Base-by-base conservation (phyloP, 1,284 basidiomycete species). In the Jaminaea rosea region DNA sequence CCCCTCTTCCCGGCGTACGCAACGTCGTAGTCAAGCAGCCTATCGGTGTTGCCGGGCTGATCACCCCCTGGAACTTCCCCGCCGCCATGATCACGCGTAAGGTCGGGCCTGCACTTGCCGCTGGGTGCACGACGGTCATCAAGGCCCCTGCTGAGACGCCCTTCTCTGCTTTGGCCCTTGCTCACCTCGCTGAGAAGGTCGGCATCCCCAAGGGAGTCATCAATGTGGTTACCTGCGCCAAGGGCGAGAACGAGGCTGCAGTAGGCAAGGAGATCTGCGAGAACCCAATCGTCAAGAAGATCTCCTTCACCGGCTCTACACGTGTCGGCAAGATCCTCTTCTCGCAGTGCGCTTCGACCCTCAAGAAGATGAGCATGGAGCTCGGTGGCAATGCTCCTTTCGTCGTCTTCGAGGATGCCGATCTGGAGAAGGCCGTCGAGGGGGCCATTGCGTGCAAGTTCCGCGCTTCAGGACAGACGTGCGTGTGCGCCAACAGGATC, bases 141-240 rank as follows among this genome's bases (percentile, higher is more conserved):
- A 98, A 99, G 73, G 91, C 92, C 2, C 86, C 94, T 1, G 82
- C 91, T 1, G 93, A 99, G 77, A 92, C 94, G 0, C 94, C 94
- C 0, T 94, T 88, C 77, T 91, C 90, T 31, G 84, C 86, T 15
- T 81, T 98, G 19, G 94, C 93, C 3, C 78, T 94, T 15, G 84
- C 82, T 6, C 87, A 92, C 76, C 82, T 96, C 26, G 83, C 84
- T 15, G 80, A 81, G 46, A 84, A 89, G 52, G 93, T 92, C 10
- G 93, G 92, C 39, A 79, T 98, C 44, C 93, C 94, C 11, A 83
- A 87, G 49, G 94, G 94, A 47, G 92, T 97, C 41, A 84, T 99
- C 75, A 97, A 98, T 75, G 81, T 96, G 50, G 82, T 98, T 41
- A 89, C 90, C 10, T 89, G 88, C 1, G 80, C 84, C 47, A 86